A percentile compares a stretch with the other conserved stretches of the same genome.
Evolutionary conservation across 176 grass and related monocot genomes (phyloP).

Genomic region (Oryza rufipogon): DNA sequence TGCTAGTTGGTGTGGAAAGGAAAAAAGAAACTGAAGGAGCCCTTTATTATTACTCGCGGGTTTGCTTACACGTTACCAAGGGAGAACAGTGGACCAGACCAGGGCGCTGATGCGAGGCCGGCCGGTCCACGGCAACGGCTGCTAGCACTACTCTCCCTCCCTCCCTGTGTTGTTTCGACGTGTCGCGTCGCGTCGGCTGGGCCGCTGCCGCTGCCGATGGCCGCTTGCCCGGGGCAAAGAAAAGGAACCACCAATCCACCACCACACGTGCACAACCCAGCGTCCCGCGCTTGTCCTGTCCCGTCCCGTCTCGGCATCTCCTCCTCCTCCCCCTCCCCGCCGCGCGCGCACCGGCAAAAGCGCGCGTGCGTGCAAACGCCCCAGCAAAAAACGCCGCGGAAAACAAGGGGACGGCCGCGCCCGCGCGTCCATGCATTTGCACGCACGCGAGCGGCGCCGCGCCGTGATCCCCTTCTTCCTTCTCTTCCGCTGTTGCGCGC

Average conservation of each 20-base stretch:
- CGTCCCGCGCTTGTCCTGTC: neutral
- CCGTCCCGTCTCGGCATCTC: neutral
- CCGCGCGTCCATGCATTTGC: no score
- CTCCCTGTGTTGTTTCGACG: neutral
- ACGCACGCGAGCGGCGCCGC: no score
- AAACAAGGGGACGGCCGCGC: neutral
- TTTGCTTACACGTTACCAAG: conserved; percentile 18
- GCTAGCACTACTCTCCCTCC: neutral
- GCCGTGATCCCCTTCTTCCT: no score
- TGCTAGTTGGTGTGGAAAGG: no score
- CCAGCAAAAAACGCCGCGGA: neutral
- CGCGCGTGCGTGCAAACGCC: no score
- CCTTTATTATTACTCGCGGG: no score
- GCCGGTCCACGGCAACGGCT: conserved; percentile 27
- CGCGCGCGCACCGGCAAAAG: neutral
- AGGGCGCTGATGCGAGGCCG: neutral
- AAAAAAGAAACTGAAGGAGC: no score
- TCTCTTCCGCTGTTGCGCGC: no score
- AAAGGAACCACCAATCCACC: neutral
- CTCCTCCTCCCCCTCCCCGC: no score
- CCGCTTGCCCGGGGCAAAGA: neutral
- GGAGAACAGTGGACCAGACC: neutral
- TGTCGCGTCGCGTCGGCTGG: neutral
- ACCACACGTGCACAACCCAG: neutral
- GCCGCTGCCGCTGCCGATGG: neutral